Percentiles rank a stretch among this genome's conserved stretches.
These are phyloP conservation scores for Tephrocybe rancida DNA, from an alignment of 768 basidiomycete species.

Conservation along the genomic window DNA sequence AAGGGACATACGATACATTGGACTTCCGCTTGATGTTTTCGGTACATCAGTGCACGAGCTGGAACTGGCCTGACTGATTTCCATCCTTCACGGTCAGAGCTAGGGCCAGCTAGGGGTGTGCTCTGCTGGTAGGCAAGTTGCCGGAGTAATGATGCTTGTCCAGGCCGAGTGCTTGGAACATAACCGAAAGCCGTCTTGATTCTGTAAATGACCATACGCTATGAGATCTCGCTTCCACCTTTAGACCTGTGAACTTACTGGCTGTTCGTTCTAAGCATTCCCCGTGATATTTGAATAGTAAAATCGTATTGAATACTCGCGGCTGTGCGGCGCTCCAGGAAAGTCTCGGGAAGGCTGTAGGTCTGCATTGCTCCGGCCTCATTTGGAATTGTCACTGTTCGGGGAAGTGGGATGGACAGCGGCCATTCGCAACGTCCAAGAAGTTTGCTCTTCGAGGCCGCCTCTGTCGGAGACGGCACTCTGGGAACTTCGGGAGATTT, in stretches of 20 bases:
- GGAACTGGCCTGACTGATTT: constrained; percentile 41
- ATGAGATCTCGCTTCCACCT: neutral
- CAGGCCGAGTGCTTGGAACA: constrained; percentile 48
- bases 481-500: constrained; percentile 42
- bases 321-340: constrained; percentile 49
- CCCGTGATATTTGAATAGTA: constrained; percentile 44
- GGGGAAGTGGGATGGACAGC: constrained; percentile 47
- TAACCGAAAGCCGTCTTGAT: constrained; percentile 58
- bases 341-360: constrained; percentile 53
- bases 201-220: constrained; percentile 22
- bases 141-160: constrained; percentile 45
- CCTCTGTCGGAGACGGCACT: constrained; percentile 43
- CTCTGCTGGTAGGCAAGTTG: constrained; percentile 52
- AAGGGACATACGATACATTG: constrained; percentile 40
- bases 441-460: constrained; percentile 42
- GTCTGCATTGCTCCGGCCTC: constrained; percentile 37
- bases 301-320: constrained; percentile 57
- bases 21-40: constrained; percentile 38
- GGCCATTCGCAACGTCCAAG: constrained; percentile 51
- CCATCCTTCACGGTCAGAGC: constrained; percentile 57
- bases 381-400: constrained; percentile 40
- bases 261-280: constrained; percentile 50
- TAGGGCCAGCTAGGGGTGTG: constrained; percentile 45
- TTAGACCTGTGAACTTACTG: constrained; percentile 31
- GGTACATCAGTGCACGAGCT: constrained; percentile 42